A percentile compares a stretch with the other conserved stretches of the same genome.
These are phyloP conservation scores for Protomyces inundatus DNA, from an alignment of 1,139 yeast genomes.

Conservation along the genomic window DNA sequence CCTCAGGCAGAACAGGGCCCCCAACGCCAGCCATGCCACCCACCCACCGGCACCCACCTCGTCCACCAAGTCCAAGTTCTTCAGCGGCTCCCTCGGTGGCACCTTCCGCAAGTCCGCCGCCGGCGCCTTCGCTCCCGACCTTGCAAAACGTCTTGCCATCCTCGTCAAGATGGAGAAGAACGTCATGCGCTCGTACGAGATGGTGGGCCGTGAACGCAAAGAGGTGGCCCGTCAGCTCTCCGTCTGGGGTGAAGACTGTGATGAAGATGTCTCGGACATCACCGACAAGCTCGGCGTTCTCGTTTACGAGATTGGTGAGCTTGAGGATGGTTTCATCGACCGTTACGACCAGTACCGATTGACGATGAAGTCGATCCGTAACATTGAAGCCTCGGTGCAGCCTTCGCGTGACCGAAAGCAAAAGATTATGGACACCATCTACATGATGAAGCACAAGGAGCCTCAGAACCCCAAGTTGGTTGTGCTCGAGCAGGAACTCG, in stretches of 20 bases:
- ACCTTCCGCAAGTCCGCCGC: constrained; percentile 82
- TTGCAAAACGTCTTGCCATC: constrained; percentile 82
- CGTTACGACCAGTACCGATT: constrained; percentile 96
- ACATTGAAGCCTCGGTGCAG: constrained; percentile 95
- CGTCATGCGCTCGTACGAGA: constrained; percentile 88
- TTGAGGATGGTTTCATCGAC: constrained; percentile 96
- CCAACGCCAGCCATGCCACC: constrained; percentile 91
- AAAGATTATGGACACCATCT: constrained; percentile 95
- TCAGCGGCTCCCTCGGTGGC: constrained; percentile 74
- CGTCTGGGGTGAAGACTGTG: constrained; percentile 96
- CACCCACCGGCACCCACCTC: constrained; percentile 94
- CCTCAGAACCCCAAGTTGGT: constrained; percentile 95
- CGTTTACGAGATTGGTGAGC: constrained; percentile 92
- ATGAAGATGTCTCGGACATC: constrained; percentile 93
- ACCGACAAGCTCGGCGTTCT: constrained; percentile 96
- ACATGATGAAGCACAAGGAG: constrained; percentile 95
- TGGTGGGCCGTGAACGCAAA: constrained; percentile 91
- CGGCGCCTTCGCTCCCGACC: constrained; percentile 91
- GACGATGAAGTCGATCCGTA: constrained; percentile 89
- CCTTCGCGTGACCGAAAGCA: constrained; percentile 98
- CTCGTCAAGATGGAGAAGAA: constrained; percentile 95
- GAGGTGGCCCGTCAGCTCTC: constrained; percentile 95
- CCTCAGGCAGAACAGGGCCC: constrained; percentile 89
- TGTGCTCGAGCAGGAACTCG: constrained; percentile 94
- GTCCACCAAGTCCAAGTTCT: constrained; percentile 79